Percentiles rank a stretch among this genome's conserved stretches.
Evolutionary conservation across 78 protist genomes (phyloP).

Genomic region (Planoprotostelium fungivorum): DNA sequence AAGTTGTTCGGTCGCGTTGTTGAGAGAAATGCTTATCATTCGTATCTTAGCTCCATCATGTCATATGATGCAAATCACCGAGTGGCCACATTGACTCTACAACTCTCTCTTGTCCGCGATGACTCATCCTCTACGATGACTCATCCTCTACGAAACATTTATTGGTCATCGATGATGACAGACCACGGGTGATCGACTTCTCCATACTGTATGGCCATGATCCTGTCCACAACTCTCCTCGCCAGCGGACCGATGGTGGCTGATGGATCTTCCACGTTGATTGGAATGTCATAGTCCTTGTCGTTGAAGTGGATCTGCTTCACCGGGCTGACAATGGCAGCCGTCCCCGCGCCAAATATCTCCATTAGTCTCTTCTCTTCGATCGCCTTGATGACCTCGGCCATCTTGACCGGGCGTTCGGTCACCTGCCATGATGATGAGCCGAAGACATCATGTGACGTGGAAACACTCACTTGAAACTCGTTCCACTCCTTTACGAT

Average conservation of each 20-base stretch:
- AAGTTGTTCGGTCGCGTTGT: too few relatives aligned
- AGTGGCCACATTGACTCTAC: too few relatives aligned
- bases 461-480: conserved; percentile 60
- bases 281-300: conserved; percentile 58
- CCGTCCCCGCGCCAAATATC: conserved; percentile 97
- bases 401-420: conserved; percentile 84
- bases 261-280: conserved; percentile 13
- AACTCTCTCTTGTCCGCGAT: too few relatives aligned
- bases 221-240: conserved; percentile 26
- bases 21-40: too few relatives aligned
- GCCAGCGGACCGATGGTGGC: conserved; percentile 62
- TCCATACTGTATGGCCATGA: conserved; percentile 82
- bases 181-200: conserved; percentile 72
- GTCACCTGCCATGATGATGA: background rate
- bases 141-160: too few relatives aligned
- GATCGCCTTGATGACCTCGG: conserved; percentile 71
- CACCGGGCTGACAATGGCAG: conserved; percentile 93
- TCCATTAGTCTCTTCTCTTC: conserved; percentile 83
- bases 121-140: too few relatives aligned
- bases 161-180: conserved; percentile 8
- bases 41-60: too few relatives aligned
- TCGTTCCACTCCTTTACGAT: conserved; percentile 73
- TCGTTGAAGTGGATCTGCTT: conserved; percentile 74
- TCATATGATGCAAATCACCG: too few relatives aligned
- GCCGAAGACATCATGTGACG: background rate